Base-by-base conservation (phyloP, 2,329 filamentous ascomycete genomes). In the Ceratocystis variospora region DNA sequence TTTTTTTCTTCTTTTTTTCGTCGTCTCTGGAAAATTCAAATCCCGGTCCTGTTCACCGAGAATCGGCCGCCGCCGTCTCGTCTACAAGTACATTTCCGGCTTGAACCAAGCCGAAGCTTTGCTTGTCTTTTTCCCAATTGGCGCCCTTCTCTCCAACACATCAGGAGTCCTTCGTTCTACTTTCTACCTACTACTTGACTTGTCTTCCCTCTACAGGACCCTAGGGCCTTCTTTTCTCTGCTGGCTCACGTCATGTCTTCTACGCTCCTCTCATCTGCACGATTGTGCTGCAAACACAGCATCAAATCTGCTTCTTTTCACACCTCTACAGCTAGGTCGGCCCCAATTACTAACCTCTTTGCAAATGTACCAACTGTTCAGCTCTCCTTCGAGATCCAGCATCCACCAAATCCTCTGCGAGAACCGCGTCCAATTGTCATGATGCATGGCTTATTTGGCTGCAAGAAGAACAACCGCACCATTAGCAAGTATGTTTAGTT, bases 381-480 rank as follows among this genome's bases (percentile, higher is more conserved):
- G 19, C 76, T 91, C 45, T 81, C 81, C 1, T 90, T 83, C 73
- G 87, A 90, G 71, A 77, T 88, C 55, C 85, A 90, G 73, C 77
- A 82, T 71, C 84, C 87, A 1, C 71, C 77, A 0, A 79, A 78
- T 62, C 71, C 71, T 5, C 69, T 66, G 1, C 74, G 76, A 31
- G 73, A 75, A 65, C 73, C 75, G 67, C 75, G 77, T 48, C 89
- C 92, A 1, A 90, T 97, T 69, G 77, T 97, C 69, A 88, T 97
- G 70, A 84, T 97, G 72, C 93, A 97, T 74, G 93, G 94, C 0
- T 80, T 97, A 10, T 96, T 97, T 73, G 93, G 93, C 22, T 96
- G 90, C 46, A 96, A 95, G 78, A 91, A 90, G 78, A 97, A 97
- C 74, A 96, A 96, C 74, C 81, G 92, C 75, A 89, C 83, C 72